Conservation (phyloP, 2,329 filamentous ascomycete genomes). For the Beauveria varroae region DNA sequence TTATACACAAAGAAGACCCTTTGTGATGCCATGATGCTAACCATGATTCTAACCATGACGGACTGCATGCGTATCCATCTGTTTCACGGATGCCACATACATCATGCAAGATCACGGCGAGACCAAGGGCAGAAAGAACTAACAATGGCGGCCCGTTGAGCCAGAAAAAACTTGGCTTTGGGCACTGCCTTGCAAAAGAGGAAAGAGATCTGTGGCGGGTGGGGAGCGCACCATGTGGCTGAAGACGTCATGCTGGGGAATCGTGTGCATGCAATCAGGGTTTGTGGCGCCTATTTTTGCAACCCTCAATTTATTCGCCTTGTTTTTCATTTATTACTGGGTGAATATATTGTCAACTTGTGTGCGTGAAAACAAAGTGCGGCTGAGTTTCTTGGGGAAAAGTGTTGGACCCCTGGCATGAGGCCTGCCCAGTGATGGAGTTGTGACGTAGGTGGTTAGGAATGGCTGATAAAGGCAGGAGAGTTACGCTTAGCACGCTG, state of each 20-base stretch:
- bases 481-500: neutral
- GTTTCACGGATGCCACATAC: neutral
- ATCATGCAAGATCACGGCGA: neutral
- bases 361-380: neutral
- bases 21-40: neutral
- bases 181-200: neutral
- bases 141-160: neutral
- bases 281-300: neutral
- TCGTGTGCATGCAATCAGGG: constrained; percentile 6
- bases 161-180: constrained; percentile 9
- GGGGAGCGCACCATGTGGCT: constrained; percentile 3
- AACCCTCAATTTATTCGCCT: neutral
- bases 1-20: too few relatives aligned
- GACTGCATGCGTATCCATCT: neutral
- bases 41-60: neutral
- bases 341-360: too few relatives aligned
- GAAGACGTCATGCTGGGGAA: constrained; percentile 5
- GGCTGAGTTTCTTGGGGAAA: neutral
- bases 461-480: neutral
- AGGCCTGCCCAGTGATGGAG: neutral
- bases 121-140: neutral
- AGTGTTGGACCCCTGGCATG: neutral
- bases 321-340: neutral
- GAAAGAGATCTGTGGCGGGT: constrained; percentile 7
- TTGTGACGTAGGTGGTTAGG: neutral